phyloP scores from a whole-genome alignment of 495 filamentous ascomycete genomes.

The Melanomma pulvis-pyrius region DNA sequence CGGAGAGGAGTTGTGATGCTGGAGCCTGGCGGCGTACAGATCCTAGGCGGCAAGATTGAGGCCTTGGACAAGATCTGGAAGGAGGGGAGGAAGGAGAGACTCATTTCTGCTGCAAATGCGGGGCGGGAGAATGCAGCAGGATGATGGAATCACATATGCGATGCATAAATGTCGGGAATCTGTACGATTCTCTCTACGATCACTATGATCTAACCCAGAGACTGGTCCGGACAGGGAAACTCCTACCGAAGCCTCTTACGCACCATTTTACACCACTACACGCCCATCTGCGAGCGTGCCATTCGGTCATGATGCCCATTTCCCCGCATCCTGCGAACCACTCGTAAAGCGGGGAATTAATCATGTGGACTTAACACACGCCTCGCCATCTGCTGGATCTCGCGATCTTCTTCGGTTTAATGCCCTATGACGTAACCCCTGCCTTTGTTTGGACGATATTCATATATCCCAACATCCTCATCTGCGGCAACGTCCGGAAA shows the following conservation, averaged over 20 bases:
- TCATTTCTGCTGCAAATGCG: constrained; percentile 42
- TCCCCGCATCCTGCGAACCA: neutral
- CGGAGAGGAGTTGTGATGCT: constrained; percentile 79
- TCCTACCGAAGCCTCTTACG: constrained; percentile 1
- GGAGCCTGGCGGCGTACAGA: constrained; percentile 60
- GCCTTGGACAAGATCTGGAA: constrained; percentile 75
- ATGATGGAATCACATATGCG: neutral
- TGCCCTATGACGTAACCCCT: too few species aligned
- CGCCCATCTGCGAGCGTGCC: neutral
- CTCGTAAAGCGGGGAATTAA: neutral
- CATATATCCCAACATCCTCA: too few species aligned
- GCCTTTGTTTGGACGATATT: too few species aligned
- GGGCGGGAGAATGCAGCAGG: neutral
- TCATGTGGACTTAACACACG: constrained; percentile 1
- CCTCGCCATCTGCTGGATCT: too few species aligned
- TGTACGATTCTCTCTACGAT: neutral
- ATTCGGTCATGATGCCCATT: neutral
- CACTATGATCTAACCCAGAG: neutral
- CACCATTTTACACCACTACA: neutral
- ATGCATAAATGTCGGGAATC: too few species aligned
- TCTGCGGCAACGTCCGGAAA: too few species aligned
- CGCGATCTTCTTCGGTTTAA: too few species aligned
- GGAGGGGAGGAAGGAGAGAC: constrained; percentile 67
- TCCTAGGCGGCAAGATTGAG: constrained; percentile 89
- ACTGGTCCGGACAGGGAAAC: neutral